Evolutionary conservation across 2,329 filamentous ascomycete species (phyloP), one percentile per base, ranked within the genome.

Genomic region (Aureobasidium sp.): DNA sequence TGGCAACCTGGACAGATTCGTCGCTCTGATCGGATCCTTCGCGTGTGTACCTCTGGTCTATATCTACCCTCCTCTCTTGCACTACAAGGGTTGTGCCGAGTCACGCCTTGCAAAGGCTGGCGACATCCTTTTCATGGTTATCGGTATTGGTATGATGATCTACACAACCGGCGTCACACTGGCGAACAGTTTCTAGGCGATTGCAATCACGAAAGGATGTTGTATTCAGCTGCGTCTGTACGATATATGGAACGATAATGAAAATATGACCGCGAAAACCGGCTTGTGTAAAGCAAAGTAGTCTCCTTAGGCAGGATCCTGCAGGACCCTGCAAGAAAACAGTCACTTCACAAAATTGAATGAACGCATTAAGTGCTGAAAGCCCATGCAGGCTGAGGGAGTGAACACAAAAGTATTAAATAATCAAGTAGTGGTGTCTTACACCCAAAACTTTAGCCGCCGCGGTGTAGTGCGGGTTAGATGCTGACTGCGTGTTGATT

Each of bases 11-110:
- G 87, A 91, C 73, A 86, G 87, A 64, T 90, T 90, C 66, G 87
- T 91, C 13, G 85, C 87, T 0, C 75, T 91, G 50, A 90, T 90
- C 65, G 88, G 88, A 13, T 86, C 83, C 41, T 85, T 89, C 68
- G 87, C 87, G 2, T 91, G 88, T 67, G 86, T 91, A 59, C 88
- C 88, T 15, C 73, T 91, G 65, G 87, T 91, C 11, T 91, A 90
- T 73, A 88, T 91, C 63, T 91, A 90, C 69, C 88, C 89, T 47
- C 82, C 88, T 0, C 86, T 81, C 64, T 69, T 91, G 68, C 88
- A 91, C 71, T 87, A 84, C 73, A 84, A 80, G 67, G 87, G 85
- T 5, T 79, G 87, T 3, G 88, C 87, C 7, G 76, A 79, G 53
- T 81, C 78, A n/a, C 73, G 71, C 36, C 76, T 73, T 69, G 80